Evolutionary conservation across 2,329 filamentous ascomycete genomes (phyloP).

Genomic region (Ambrosiella beaveri): DNA sequence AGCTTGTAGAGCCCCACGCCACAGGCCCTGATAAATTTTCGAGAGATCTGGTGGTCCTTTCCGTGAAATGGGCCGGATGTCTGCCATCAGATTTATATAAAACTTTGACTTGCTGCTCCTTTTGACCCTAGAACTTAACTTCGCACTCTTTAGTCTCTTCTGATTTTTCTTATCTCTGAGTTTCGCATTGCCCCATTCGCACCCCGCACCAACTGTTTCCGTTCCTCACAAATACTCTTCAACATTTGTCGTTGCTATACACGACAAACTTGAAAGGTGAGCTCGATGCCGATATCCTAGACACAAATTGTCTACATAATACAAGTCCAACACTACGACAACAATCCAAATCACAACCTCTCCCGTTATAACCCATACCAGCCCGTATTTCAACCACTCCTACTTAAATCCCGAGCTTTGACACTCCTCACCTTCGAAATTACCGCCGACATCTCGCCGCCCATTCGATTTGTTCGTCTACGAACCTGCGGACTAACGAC

Average conservation of each 20-base stretch:
- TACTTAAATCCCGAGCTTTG: not conserved
- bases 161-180: not conserved
- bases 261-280: not conserved
- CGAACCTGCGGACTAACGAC: slow-evolving; percentile 5
- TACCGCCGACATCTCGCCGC: not conserved
- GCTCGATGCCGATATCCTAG: not conserved
- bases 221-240: not conserved
- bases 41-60: not conserved
- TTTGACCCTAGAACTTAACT: slow-evolving; percentile 1
- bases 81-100: slow-evolving; percentile 10
- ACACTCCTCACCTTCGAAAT: not conserved
- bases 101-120: slow-evolving; percentile 10
- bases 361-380: too few species aligned
- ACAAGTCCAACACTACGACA: not conserved
- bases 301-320: not conserved
- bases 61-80: not conserved
- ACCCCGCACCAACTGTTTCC: not conserved
- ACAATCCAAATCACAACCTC: too few species aligned
- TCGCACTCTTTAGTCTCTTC: not conserved
- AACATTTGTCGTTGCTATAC: not conserved
- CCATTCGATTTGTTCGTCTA: not conserved
- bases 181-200: not conserved
- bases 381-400: not conserved
- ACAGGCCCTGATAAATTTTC: slow-evolving; percentile 13
- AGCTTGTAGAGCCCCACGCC: slow-evolving; percentile 10